Evolutionary conservation across 2,329 filamentous ascomycete species (phyloP).

Genomic region (Sporothrix mexicana): DNA sequence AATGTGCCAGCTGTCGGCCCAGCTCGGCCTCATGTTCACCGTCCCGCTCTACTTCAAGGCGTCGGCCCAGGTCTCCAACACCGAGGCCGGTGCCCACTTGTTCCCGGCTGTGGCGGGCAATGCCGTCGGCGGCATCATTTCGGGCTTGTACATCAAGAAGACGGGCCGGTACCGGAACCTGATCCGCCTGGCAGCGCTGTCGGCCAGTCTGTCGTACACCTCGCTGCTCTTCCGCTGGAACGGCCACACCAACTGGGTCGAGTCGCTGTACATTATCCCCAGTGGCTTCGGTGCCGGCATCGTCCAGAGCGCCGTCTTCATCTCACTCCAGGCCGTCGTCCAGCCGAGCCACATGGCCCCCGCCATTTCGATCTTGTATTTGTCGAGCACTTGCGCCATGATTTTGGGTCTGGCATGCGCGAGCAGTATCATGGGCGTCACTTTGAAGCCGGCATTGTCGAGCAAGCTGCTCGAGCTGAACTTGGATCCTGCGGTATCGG

Average conservation of each 20-base stretch:
- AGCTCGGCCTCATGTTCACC: constrained; percentile 67
- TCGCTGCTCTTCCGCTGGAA: constrained; percentile 64
- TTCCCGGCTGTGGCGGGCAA: constrained; percentile 73
- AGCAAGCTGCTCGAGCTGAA: constrained; percentile 40
- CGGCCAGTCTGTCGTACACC: constrained; percentile 57
- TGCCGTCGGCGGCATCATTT: constrained; percentile 65
- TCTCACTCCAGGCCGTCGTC: constrained; percentile 51
- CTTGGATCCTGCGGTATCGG: constrained; percentile 36
- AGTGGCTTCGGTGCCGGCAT: constrained; percentile 52
- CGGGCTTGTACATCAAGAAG: constrained; percentile 62
- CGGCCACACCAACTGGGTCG: constrained; percentile 60
- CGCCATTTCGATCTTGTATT: constrained; percentile 51
- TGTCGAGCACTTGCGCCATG: constrained; percentile 47
- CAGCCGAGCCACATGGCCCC: constrained; percentile 48
- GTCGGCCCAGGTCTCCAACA: constrained; percentile 62
- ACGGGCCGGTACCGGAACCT: constrained; percentile 66
- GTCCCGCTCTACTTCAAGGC: constrained; percentile 74
- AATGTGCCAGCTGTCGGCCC: constrained; percentile 60
- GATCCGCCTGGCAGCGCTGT: constrained; percentile 56
- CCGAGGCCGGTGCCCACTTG: constrained; percentile 64
- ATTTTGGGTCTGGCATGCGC: constrained; percentile 49
- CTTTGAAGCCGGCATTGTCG: constrained; percentile 39
- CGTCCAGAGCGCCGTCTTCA: constrained; percentile 50
- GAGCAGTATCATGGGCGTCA: constrained; percentile 46
- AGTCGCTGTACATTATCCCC: constrained; percentile 66